These are phyloP conservation scores for Coniella lustricola DNA, from an alignment of 2,329 filamentous ascomycete genomes.

Conservation along the genomic window DNA sequence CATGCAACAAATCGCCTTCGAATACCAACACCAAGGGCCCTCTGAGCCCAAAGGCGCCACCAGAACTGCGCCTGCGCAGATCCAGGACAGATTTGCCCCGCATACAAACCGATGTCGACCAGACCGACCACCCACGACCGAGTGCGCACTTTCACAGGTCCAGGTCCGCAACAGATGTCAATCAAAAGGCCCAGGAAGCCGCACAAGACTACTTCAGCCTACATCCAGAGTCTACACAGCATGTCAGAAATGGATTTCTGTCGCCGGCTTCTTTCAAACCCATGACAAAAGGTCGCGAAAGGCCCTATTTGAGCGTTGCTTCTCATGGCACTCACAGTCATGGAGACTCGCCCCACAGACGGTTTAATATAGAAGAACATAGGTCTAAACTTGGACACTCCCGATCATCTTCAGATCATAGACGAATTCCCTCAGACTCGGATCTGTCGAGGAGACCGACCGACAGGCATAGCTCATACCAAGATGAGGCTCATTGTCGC, in stretches of 20 bases:
- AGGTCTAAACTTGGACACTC: slow-evolving; percentile 11
- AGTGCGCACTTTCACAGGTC: slow-evolving; percentile 23
- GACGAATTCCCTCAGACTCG: slow-evolving; percentile 27
- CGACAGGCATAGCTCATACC: slow-evolving; percentile 13
- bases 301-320: slow-evolving; percentile 31
- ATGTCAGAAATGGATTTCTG: slow-evolving; percentile 29
- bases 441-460: slow-evolving; percentile 17
- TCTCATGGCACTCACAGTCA: slow-evolving; percentile 8
- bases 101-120: slow-evolving; percentile 35
- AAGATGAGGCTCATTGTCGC: slow-evolving; percentile 14
- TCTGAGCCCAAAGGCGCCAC: slow-evolving; percentile 20
- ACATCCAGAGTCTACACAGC: slow-evolving; percentile 17
- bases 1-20: slow-evolving; percentile 24
- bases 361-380: slow-evolving; percentile 16
- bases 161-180: slow-evolving; percentile 27
- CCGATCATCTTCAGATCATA: slow-evolving; percentile 19
- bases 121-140: slow-evolving; percentile 23
- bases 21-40: slow-evolving; percentile 35
- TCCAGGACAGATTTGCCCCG: slow-evolving; percentile 37
- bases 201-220: slow-evolving; percentile 27
- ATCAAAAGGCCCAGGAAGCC: slow-evolving; percentile 20
- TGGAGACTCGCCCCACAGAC: slow-evolving; percentile 4
- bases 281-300: slow-evolving; percentile 34
- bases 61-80: slow-evolving; percentile 24
- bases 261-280: slow-evolving; percentile 36